A percentile compares a stretch with the other conserved stretches of the same genome.
phyloP scores from a whole-genome alignment of 805 yeast species.

The Saccharomycopsis fermentans region DNA sequence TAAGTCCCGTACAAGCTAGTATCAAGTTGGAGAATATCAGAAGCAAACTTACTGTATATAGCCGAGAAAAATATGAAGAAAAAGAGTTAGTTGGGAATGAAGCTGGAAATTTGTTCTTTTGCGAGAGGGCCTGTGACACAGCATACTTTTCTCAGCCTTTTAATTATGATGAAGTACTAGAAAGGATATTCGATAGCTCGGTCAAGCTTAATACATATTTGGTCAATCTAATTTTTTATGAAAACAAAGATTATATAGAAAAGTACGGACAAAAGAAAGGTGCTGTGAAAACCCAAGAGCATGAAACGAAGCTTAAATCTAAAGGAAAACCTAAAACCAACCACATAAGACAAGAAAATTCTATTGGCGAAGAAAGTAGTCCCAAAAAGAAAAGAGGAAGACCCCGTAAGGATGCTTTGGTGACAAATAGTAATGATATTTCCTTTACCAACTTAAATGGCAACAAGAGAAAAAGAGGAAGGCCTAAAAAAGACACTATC shows the following conservation, averaged over 20 bases:
- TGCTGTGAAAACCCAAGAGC: slow-evolving; percentile 11
- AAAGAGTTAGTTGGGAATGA: slow-evolving; percentile 11
- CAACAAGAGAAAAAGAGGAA: slow-evolving; percentile 22
- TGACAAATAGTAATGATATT: not conserved
- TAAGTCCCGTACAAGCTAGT: slow-evolving; percentile 7
- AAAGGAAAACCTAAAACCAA: slow-evolving; percentile 1
- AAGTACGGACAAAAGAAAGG: slow-evolving; percentile 7
- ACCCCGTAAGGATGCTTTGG: not conserved
- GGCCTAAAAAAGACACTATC: slow-evolving; percentile 24
- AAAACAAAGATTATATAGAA: slow-evolving; percentile 11
- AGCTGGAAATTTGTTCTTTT: slow-evolving; percentile 27
- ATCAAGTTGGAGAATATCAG: slow-evolving; percentile 4
- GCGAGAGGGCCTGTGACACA: slow-evolving; percentile 34
- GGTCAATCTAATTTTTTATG: slow-evolving; percentile 21
- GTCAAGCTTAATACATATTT: slow-evolving; percentile 25
- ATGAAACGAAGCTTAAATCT: not conserved
- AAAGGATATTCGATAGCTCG: slow-evolving; percentile 22
- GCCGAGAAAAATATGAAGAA: not conserved
- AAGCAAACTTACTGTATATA: slow-evolving; percentile 5
- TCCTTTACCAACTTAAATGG: not conserved
- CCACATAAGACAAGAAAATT: slow-evolving; percentile 18
- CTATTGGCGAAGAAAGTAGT: not conserved
- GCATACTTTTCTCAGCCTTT: slow-evolving; percentile 27
- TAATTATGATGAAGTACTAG: slow-evolving; percentile 30
- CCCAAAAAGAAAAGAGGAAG: not conserved